Base-by-base conservation (phyloP, 2,329 filamentous ascomycete genomes). In the Venturia nashicola region DNA sequence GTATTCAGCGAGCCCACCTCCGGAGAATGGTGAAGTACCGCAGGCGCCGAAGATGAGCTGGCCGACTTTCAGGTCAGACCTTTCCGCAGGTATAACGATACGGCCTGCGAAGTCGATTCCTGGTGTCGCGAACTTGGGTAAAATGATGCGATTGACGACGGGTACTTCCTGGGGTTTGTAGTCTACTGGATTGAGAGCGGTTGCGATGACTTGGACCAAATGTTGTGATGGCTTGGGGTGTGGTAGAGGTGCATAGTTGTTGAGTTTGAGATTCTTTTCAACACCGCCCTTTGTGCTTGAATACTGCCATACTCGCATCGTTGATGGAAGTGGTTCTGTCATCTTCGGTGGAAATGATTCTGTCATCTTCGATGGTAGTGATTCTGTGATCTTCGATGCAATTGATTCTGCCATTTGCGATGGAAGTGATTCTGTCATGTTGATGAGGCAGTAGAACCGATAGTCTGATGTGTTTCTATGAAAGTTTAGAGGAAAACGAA, bases 111-210 rank as follows among this genome's bases (percentile, higher is more conserved):
- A 80, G 68, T 86, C 83, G 68, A 79, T 75, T 20, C 78, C 78
- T 0, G 78, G 78, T 0, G 73, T 78, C 20, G 76, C 76, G 27
- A 81, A 80, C 23, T 70, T 71, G 48, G 70, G 60, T 18, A 76
- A 60, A 5, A 74, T 65, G 48, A 74, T 64, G 32, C 74, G 74
- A 7, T 77, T 71, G 7, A 82, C 64, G 0, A 78, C 72, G 5
- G 60, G 60, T 36, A 79, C 73, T 69, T 87, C 84, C 9, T 82
- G 76, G 1, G 82, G 67, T 72, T 88, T 88, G 78, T 85, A 82
- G 77, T 89, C 86, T 39, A 82, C 81, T 0, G 85, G 84, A 70
- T 88, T 88, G 66, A 87, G 70, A 34, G 80, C 75, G 32, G 78
- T 76, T 65, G 78, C 75, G 65, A 81, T 72, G 9, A 88, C 81